These are phyloP conservation scores for Spathaspora sp. DNA, from an alignment of 805 yeast genomes.

Conservation along the genomic window DNA sequence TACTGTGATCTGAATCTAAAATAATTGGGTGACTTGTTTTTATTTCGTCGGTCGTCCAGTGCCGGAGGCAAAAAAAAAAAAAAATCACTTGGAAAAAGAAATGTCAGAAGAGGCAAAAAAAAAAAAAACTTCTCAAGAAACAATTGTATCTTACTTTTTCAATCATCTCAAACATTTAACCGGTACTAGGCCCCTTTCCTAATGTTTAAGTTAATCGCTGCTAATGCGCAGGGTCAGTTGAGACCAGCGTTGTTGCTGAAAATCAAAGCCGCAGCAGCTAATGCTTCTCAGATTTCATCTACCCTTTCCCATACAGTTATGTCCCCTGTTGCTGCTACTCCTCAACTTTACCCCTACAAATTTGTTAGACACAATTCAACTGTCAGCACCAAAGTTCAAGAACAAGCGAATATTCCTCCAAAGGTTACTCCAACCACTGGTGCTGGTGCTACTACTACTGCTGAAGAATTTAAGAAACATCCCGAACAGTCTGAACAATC, in stretches of 20 bases:
- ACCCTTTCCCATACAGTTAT: neutral
- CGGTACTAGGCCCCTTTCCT: neutral
- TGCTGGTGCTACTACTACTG: neutral
- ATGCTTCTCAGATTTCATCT: neutral
- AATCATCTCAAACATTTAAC: neutral
- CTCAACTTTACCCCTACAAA: constrained; percentile 6
- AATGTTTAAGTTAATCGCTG: constrained; percentile 37
- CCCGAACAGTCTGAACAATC: constrained; percentile 22
- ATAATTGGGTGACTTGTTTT: too few species aligned
- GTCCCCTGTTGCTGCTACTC: neutral
- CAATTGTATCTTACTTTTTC: neutral
- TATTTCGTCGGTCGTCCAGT: neutral
- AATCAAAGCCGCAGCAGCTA: constrained; percentile 25
- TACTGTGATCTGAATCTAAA: too few species aligned
- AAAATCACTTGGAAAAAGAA: neutral
- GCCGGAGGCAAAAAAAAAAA: neutral
- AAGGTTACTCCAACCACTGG: neutral
- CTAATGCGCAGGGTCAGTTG: constrained; percentile 33
- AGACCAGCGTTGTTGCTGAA: constrained; percentile 37
- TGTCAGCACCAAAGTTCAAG: neutral
- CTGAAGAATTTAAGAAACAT: constrained; percentile 10
- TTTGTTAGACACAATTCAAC: constrained; percentile 19
- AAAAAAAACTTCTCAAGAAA: neutral
- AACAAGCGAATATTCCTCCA: neutral
- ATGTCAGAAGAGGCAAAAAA: neutral